phyloP scores from a whole-genome alignment of 306 rosid species.

The Fragaria iinumae region DNA sequence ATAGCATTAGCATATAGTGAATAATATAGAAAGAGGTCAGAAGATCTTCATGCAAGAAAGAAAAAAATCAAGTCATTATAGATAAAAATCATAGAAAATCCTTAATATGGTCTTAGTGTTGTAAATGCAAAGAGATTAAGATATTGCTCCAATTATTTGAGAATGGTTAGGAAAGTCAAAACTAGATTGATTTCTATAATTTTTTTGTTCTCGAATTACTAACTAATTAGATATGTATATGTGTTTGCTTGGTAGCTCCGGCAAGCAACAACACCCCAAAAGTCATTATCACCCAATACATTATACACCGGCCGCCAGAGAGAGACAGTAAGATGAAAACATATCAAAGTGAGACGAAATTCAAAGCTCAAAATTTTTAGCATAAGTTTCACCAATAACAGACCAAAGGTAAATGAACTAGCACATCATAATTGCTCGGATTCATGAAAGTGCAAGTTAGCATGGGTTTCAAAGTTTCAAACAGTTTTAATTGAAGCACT shows the following conservation, averaged over 20 bases:
- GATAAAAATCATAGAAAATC: neutral
- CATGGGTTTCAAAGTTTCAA: conserved; percentile 35
- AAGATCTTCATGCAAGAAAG: conserved; percentile 4
- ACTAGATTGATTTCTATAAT: conserved; percentile 29
- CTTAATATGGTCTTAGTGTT: conserved; percentile 1
- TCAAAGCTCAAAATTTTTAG: neutral
- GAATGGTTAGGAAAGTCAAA: conserved; percentile 50
- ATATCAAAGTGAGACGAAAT: neutral
- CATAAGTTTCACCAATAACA: conserved; percentile 33
- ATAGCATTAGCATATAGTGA: neutral
- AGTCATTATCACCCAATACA: conserved; percentile 38
- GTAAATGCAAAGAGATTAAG: conserved; percentile 19
- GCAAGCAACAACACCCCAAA: conserved; percentile 59
- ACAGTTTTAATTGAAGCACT: conserved; percentile 14
- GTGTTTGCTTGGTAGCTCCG: conserved; percentile 59
- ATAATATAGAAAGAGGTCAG: neutral
- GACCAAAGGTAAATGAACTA: neutral
- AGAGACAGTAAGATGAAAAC: neutral
- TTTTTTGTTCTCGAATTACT: conserved; percentile 43
- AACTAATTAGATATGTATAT: conserved; percentile 15
- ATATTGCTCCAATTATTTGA: conserved; percentile 8
- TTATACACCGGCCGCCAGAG: conserved; percentile 38
- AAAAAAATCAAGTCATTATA: neutral
- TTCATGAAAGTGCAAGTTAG: conserved; percentile 19
- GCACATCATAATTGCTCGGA: neutral